Conservation (phyloP, 495 filamentous ascomycete species). For the Glarea lozoyensis region DNA sequence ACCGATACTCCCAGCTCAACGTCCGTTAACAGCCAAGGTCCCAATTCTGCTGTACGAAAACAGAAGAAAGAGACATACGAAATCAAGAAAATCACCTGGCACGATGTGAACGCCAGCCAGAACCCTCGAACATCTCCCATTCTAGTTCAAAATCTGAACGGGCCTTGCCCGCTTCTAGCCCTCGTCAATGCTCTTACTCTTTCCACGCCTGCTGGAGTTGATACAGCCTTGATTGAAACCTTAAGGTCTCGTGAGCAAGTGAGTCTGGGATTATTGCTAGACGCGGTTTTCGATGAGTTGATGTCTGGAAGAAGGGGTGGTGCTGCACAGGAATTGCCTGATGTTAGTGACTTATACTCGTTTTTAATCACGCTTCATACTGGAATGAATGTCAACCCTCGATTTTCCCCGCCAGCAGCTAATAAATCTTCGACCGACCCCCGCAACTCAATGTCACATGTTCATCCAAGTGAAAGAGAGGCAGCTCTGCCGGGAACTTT, state of each 20-base stretch:
- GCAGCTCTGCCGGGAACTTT: constrained; percentile 59
- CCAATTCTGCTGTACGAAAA: background rate
- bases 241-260: constrained; percentile 77
- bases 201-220: constrained; percentile 54
- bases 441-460: constrained; percentile 30
- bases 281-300: constrained; percentile 85
- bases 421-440: constrained; percentile 33
- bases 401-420: constrained; percentile 47
- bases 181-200: constrained; percentile 87
- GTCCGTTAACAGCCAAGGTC: constrained; percentile 30
- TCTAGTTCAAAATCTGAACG: constrained; percentile 85
- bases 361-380: constrained; percentile 89
- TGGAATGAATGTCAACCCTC: constrained; percentile 97
- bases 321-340: constrained; percentile 51
- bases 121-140: constrained; percentile 59
- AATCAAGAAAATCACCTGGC: constrained; percentile 63
- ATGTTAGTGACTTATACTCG: constrained; percentile 75
- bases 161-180: constrained; percentile 87
- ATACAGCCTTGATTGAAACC: constrained; percentile 66
- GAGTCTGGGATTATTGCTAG: constrained; percentile 72
- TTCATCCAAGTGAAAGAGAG: constrained; percentile 34
- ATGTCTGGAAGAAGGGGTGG: constrained; percentile 55
- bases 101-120: constrained; percentile 30
- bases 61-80: constrained; percentile 53
- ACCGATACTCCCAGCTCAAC: constrained; percentile 19